Base-by-base conservation (phyloP, 495 filamentous ascomycete genomes). In the Penicillium maclennaniae region DNA sequence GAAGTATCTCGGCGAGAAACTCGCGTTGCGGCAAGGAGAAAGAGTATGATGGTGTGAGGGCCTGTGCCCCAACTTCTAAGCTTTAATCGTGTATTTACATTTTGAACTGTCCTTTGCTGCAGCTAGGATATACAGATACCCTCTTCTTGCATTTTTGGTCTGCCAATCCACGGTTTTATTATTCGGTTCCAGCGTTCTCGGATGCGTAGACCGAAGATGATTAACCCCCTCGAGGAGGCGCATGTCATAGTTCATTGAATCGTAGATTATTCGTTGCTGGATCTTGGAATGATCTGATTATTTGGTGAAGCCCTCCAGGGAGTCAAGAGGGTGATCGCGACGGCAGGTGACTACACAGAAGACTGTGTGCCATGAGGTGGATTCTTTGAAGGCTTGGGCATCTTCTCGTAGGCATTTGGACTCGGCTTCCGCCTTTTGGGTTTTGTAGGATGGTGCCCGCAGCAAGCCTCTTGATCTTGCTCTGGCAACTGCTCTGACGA, bases 341-440 rank as follows among this genome's bases (percentile, higher is more conserved):
- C 7, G 31, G 10, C 31, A 1, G 1, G 31, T 4, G 31, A 34
- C 10, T 34, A 1, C 10, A 14, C 31, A 34, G 38, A 40, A 34
- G 38, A 40, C 59, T 53, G 54, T 8, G 49, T 38, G 6, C 43
- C 53, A n/a, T 51, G 46, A 21, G 49, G 17, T 28, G 46, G 45
- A 27, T 40, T 53, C 41, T 68, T 69, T 25, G 52, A 63, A 21
- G 60, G 45, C 62, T 85, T 89, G 2, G 92, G 91, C 79, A 90
- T 84, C 70, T 87, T 92, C 74, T 97, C 93, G 69, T 98, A 97
- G 0, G 92, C 93, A 74, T 98, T 98, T 44, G 90, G 89, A 60
- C 88, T 92, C 4, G 84, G 82, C 48, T 79, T 85, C 55, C 86
- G 80, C 43, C 69, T 75, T 68, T 74, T 65, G 62, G 68, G 50